Conservation (phyloP, 768 basidiomycete species). For the Gyrodon lividus region DNA sequence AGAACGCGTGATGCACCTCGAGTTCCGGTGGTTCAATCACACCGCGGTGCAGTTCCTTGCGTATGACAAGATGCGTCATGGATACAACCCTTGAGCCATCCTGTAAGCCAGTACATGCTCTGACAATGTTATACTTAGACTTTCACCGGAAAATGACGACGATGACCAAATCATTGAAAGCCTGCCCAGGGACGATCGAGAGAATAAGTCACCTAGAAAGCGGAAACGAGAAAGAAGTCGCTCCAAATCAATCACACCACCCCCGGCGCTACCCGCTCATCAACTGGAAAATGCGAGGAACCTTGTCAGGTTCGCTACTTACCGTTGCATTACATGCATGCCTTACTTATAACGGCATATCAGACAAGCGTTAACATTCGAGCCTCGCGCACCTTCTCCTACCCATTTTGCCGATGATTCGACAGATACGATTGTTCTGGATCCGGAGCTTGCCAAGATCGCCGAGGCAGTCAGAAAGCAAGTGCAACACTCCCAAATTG, state of each 20-base stretch:
- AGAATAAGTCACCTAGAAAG: slow-evolving; percentile 34
- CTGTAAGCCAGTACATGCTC: slow-evolving; percentile 3
- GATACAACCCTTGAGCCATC: slow-evolving; percentile 20
- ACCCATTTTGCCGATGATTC: slow-evolving; percentile 42
- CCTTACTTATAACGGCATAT: slow-evolving; percentile 4
- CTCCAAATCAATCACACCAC: slow-evolving; percentile 75
- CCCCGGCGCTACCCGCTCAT: slow-evolving; percentile 56
- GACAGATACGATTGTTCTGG: slow-evolving; percentile 47
- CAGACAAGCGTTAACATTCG: slow-evolving; percentile 49
- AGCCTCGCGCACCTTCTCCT: slow-evolving; percentile 49
- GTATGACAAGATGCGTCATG: slow-evolving; percentile 13
- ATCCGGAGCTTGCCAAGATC: slow-evolving; percentile 64
- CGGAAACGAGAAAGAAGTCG: slow-evolving; percentile 53
- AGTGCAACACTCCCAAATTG: slow-evolving; percentile 22
- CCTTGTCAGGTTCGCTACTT: slow-evolving; percentile 53
- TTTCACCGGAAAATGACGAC: slow-evolving; percentile 46
- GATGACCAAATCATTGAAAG: slow-evolving; percentile 44
- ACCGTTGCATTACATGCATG: not conserved
- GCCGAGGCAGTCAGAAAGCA: slow-evolving; percentile 39
- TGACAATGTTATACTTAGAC: slow-evolving; percentile 21
- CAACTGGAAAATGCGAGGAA: slow-evolving; percentile 56
- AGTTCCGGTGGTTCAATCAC: not conserved
- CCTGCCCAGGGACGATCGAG: slow-evolving; percentile 18
- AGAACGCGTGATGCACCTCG: not conserved
- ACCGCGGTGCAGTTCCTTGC: not conserved